Percentiles rank a stretch among this genome's conserved stretches.
Evolutionary conservation across 768 basidiomycete species (phyloP).

Genomic region (Mycena belliarum): DNA sequence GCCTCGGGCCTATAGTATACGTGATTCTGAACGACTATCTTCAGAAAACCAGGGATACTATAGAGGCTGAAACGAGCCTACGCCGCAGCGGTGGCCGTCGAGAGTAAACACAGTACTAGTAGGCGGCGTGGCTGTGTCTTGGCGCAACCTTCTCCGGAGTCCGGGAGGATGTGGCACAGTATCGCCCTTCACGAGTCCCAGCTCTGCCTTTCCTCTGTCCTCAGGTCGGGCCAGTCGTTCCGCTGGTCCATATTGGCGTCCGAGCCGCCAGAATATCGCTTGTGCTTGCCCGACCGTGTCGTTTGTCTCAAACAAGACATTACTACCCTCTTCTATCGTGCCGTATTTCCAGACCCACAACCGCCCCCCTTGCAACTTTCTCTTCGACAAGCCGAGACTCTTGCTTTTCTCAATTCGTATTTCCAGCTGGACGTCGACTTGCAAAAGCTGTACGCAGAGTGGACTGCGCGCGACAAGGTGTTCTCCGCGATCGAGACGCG

Average conservation of each 20-base stretch:
- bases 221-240: conserved; percentile 86
- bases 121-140: too few species aligned
- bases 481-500: conserved; percentile 65
- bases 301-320: conserved; percentile 77
- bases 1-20: too few species aligned
- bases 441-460: conserved; percentile 67
- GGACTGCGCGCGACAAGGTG: conserved; percentile 73
- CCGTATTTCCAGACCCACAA: conserved; percentile 57
- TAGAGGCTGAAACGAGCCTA: too few species aligned
- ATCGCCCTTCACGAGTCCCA: conserved; percentile 66
- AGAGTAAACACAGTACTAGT: too few species aligned
- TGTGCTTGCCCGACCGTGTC: conserved; percentile 81
- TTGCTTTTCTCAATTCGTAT: conserved; percentile 80
- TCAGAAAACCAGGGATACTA: too few species aligned
- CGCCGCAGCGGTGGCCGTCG: too few species aligned
- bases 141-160: too few species aligned
- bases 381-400: conserved; percentile 60
- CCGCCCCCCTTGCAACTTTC: conserved; percentile 34
- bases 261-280: conserved; percentile 61
- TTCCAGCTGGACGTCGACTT: conserved; percentile 86
- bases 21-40: too few species aligned
- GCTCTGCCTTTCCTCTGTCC: conserved; percentile 73
- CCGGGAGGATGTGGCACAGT: conserved; percentile 61
- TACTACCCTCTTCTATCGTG: conserved; percentile 68
- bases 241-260: conserved; percentile 54